Base-by-base conservation (phyloP, 345 rosid genomes). In the Sonneratia alba region DNA sequence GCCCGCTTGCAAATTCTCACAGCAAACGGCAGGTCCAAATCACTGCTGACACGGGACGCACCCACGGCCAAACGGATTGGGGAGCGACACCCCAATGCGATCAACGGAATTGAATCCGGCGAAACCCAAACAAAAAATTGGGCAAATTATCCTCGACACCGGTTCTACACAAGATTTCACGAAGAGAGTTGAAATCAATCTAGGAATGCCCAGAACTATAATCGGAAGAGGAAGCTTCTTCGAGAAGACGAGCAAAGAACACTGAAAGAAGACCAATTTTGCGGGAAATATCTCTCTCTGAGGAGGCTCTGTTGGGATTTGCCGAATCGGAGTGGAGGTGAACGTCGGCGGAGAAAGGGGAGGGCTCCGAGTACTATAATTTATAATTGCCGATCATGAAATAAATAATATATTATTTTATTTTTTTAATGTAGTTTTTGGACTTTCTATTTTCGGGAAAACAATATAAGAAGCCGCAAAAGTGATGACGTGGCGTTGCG, bases 401-500 rank as follows among this genome's bases (percentile, higher is more conserved):
- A 48, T 12, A 48, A 48, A 14, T 10, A 11, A 48, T 3, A 48
- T 48, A 0, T 48, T 1, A 3, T 13, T 48, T 48, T 59, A 22
- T 59, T n/a, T 59, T n/a, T n/a, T 22, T 59, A 59, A 18, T 59
- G 34, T 59, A 2, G 38, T 12, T 27, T 53, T 53, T 4, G n/a
- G n/a, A 15, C 0, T n/a, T n/a, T 57, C 13, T 57, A 4, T 55
- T 7, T 47, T 47, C 2, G 14, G 1, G 51, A 14, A 14, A 14
- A 47, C 2, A 7, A 11, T 0, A 40, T 3, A 48, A 53, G 6
- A 7, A n/a, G 63, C 42, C 63, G n/a, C 24, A 34, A 21, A 10
- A 32, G 55, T 42, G 64, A 63, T 70, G 72, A 70, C 72, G 47
- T 70, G 72, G 72, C 45, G 34, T 10, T 3, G 3, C 0, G 64